A percentile compares a stretch with the other conserved stretches of the same genome.
These are phyloP conservation scores for Fusarium buxicola DNA, from an alignment of 2,329 filamentous ascomycete species.

Conservation along the genomic window DNA sequence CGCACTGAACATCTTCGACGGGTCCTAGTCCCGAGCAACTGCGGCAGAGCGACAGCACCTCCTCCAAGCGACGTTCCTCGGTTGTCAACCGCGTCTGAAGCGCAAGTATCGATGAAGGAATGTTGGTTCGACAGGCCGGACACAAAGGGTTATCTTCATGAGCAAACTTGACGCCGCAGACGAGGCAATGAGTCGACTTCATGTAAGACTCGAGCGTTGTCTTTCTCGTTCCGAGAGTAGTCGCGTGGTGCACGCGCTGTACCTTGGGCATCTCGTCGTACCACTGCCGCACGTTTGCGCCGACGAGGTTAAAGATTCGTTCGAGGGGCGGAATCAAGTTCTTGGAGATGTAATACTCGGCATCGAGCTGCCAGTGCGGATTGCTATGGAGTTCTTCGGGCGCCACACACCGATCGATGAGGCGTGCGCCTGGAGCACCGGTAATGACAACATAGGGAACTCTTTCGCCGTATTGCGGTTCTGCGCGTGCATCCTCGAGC, in stretches of 20 bases:
- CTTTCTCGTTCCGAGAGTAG: conserved; percentile 56
- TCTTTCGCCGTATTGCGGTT: conserved; percentile 94
- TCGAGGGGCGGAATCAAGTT: conserved; percentile 95
- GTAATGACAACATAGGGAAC: conserved; percentile 94
- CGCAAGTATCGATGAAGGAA: conserved; percentile 70
- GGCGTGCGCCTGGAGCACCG: conserved; percentile 84
- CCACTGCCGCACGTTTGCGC: conserved; percentile 90
- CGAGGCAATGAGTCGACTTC: conserved; percentile 80
- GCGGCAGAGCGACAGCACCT: conserved; percentile 79
- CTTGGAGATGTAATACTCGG: conserved; percentile 97
- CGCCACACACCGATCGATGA: conserved; percentile 90
- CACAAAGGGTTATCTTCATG: conserved; percentile 63
- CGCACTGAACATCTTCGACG: conserved; percentile 83
- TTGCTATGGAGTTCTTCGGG: conserved; percentile 85
- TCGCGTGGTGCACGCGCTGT: conserved; percentile 69
- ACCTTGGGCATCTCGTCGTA: conserved; percentile 97
- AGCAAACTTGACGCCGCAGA: conserved; percentile 65
- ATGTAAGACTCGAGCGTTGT: conserved; percentile 96
- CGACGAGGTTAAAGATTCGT: conserved; percentile 95
- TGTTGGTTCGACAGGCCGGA: conserved; percentile 62
- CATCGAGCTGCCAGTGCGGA: conserved; percentile 83
- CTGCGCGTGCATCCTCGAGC: conserved; percentile 85
- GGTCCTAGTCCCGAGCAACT: conserved; percentile 81
- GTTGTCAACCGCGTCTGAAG: conserved; percentile 71
- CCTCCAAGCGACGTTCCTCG: conserved; percentile 71